phyloP scores from a whole-genome alignment of 805 yeast species.

The Yarrowia divulgata region DNA sequence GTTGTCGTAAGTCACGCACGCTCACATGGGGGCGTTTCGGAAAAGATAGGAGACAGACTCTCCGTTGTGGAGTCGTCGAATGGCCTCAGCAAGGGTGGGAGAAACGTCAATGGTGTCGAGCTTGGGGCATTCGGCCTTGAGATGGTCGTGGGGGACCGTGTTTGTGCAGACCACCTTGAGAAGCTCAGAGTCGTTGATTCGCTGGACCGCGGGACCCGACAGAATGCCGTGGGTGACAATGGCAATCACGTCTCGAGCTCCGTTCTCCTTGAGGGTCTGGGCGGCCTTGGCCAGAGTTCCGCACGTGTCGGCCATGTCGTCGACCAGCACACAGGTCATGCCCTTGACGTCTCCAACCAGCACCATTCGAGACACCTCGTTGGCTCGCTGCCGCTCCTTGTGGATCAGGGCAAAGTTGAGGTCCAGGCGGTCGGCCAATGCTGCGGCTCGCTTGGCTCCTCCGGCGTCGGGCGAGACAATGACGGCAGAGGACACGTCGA shows the following conservation, averaged over 20 bases:
- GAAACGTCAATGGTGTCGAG: constrained; percentile 84
- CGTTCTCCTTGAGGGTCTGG: constrained; percentile 77
- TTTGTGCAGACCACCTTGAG: constrained; percentile 87
- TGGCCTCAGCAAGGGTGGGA: constrained; percentile 89
- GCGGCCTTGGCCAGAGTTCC: constrained; percentile 97
- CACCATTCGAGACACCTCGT: constrained; percentile 94
- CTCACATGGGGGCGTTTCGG: constrained; percentile 62
- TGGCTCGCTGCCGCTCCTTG: constrained; percentile 93
- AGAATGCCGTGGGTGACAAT: constrained; percentile 96
- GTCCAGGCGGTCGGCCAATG: constrained; percentile 89
- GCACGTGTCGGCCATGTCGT: constrained; percentile 99
- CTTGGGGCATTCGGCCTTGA: constrained; percentile 65
- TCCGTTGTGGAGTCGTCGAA: constrained; percentile 94
- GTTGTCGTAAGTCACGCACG: too few species aligned
- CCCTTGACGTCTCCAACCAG: constrained; percentile 91
- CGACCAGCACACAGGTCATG: constrained; percentile 84
- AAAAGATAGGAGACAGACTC: constrained; percentile 91
- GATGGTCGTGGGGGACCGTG: constrained; percentile 82
- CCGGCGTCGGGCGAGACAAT: constrained; percentile 98
- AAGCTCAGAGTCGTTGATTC: constrained; percentile 70
- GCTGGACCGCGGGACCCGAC: constrained; percentile 81
- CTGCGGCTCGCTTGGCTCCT: constrained; percentile 97
- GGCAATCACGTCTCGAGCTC: constrained; percentile 87
- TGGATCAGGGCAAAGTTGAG: constrained; percentile 94
- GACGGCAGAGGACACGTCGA: constrained; percentile 65